A percentile compares a stretch with the other conserved stretches of the same genome.
phyloP scores from a whole-genome alignment of 1,284 basidiomycete species.

The Amylostereum areolatum region DNA sequence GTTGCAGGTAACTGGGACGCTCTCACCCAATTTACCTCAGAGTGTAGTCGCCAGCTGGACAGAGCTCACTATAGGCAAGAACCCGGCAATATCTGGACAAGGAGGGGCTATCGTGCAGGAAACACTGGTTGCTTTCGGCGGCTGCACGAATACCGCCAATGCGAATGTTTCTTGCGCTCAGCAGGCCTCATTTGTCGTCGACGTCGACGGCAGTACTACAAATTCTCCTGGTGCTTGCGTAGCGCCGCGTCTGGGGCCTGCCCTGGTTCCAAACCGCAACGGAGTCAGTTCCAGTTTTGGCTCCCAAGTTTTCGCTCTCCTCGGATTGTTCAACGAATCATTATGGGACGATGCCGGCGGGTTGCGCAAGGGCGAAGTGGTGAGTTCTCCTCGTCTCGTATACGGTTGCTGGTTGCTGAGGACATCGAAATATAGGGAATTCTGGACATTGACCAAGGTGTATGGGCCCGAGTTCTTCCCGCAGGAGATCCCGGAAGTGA shows the following conservation, averaged over 20 bases:
- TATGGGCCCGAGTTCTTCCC: constrained; percentile 71
- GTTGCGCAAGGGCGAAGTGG: constrained; percentile 62
- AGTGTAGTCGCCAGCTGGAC: constrained; percentile 50
- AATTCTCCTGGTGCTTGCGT: constrained; percentile 48
- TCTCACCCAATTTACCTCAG: constrained; percentile 60
- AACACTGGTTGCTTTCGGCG: constrained; percentile 50
- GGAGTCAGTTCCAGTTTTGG: constrained; percentile 45
- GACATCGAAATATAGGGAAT: constrained; percentile 39
- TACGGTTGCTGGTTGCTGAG: constrained; percentile 1
- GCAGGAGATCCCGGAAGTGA: constrained; percentile 57
- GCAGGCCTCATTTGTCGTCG: constrained; percentile 50
- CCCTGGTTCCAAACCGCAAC: constrained; percentile 58
- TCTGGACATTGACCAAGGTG: constrained; percentile 52
- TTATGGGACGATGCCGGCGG: constrained; percentile 62
- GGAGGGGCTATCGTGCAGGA: constrained; percentile 51
- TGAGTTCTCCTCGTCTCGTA: constrained; percentile 26
- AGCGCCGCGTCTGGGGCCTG: constrained; percentile 60
- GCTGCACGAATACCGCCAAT: constrained; percentile 44
- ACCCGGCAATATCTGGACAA: constrained; percentile 32
- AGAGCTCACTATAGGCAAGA: constrained; percentile 34
- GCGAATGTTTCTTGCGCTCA: constrained; percentile 46
- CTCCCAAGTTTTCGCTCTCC: constrained; percentile 60
- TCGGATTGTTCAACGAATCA: constrained; percentile 58
- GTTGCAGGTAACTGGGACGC: constrained; percentile 57
- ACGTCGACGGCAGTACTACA: constrained; percentile 30